A percentile compares a stretch with the other conserved stretches of the same genome.
Conservation (phyloP, 257 asterid species). For the Solanum raphanifolium region DNA sequence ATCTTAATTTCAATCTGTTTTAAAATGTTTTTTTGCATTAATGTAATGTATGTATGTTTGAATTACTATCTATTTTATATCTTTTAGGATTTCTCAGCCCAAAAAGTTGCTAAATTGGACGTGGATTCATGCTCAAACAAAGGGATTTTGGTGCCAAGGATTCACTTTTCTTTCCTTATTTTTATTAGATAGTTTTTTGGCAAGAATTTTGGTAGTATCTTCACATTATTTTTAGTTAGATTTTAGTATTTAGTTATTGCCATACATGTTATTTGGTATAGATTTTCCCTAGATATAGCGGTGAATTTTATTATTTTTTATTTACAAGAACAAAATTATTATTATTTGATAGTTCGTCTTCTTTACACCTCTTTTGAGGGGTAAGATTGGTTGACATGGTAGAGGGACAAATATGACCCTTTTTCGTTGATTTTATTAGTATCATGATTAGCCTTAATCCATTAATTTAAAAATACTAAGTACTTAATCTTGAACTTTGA, state of each 20-base stretch:
- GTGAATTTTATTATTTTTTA: not conserved
- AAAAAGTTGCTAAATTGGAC: not conserved
- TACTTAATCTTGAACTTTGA: not conserved
- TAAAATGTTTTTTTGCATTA: no score
- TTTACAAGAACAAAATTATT: not conserved
- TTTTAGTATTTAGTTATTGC: not conserved
- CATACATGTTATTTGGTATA: not conserved
- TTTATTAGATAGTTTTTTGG: not conserved
- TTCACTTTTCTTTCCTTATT: not conserved
- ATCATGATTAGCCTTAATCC: not conserved
- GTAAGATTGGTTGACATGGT: not conserved
- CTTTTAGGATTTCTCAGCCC: not conserved
- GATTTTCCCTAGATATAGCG: not conserved
- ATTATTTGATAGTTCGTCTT: not conserved
- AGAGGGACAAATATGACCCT: not conserved
- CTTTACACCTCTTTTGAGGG: not conserved
- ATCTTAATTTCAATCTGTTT: not conserved
- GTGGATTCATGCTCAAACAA: no score
- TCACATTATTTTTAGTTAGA: not conserved
- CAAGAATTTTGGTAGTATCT: not conserved
- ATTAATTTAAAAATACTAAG: no score
- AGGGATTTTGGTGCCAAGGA: not conserved
- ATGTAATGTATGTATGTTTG: not conserved
- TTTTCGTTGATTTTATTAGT: not conserved
- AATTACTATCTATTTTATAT: no score